Percentiles rank a stretch among this genome's conserved stretches.
Evolutionary conservation across 2,329 filamentous ascomycete genomes (phyloP).

Genomic region (Ceratocystis destructans): DNA sequence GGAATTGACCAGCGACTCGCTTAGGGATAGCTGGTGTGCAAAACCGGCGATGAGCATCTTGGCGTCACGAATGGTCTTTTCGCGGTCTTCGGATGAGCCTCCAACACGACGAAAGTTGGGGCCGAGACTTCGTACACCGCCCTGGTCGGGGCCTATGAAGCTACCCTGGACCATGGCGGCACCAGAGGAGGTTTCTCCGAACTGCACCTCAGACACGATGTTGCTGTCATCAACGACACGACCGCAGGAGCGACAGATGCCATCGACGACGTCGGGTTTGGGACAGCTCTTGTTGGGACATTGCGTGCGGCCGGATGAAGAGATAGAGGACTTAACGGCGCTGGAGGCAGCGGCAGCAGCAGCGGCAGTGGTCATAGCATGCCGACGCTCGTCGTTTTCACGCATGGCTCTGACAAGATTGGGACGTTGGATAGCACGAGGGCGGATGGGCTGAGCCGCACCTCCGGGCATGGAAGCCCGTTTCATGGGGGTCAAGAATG

Average conservation of each 20-base stretch:
- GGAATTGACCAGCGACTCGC: slow-evolving; percentile 48
- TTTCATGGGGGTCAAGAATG: slow-evolving; percentile 33
- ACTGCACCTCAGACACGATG: slow-evolving; percentile 83
- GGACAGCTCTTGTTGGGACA: slow-evolving; percentile 48
- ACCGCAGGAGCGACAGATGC: slow-evolving; percentile 72
- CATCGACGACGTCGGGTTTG: slow-evolving; percentile 48
- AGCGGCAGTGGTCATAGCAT: slow-evolving; percentile 23
- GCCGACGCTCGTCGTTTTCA: slow-evolving; percentile 36
- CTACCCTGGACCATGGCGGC: slow-evolving; percentile 84
- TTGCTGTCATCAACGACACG: slow-evolving; percentile 71
- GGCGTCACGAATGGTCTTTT: slow-evolving; percentile 46
- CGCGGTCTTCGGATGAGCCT: slow-evolving; percentile 40
- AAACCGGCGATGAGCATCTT: slow-evolving; percentile 48
- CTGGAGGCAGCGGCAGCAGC: slow-evolving; percentile 24
- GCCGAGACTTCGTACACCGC: slow-evolving; percentile 55
- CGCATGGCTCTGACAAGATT: slow-evolving; percentile 39
- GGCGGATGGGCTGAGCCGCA: slow-evolving; percentile 26
- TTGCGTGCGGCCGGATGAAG: slow-evolving; percentile 28
- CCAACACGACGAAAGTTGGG: slow-evolving; percentile 48
- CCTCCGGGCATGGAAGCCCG: slow-evolving; percentile 24
- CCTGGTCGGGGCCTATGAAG: slow-evolving; percentile 74
- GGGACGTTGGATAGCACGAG: slow-evolving; percentile 29
- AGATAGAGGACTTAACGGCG: slow-evolving; percentile 23
- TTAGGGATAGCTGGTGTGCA: slow-evolving; percentile 44
- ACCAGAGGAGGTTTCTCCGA: slow-evolving; percentile 74